Conservation (phyloP, 257 asterid species). For the Apocynum venetum region DNA sequence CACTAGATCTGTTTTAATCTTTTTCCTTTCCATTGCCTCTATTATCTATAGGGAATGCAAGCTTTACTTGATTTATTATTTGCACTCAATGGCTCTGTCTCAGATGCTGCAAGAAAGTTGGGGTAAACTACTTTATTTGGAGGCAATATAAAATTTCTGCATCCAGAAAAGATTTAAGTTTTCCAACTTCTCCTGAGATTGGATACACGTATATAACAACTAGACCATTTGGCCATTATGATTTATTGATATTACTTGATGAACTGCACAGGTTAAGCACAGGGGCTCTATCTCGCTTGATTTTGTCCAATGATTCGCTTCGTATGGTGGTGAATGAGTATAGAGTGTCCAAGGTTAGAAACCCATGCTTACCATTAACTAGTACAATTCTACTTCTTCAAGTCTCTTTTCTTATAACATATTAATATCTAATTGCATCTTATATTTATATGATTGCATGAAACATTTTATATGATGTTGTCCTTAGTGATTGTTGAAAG, state of each 20-base stretch:
- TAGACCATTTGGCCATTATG: background rate
- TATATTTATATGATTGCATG: background rate
- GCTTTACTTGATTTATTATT: slow-evolving; percentile 81
- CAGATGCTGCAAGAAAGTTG: slow-evolving; percentile 81
- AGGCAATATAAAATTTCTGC: background rate
- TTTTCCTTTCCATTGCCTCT: slow-evolving; percentile 1
- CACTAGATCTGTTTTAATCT: background rate
- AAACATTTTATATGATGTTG: background rate
- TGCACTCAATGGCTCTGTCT: slow-evolving; percentile 80
- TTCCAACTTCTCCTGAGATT: background rate
- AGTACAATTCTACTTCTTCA: background rate
- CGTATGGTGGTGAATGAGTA: slow-evolving; percentile 80
- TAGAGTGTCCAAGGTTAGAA: slow-evolving; percentile 65
- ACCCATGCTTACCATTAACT: background rate
- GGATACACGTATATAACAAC: too few relatives aligned
- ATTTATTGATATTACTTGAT: slow-evolving; percentile 3
- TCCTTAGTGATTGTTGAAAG: background rate
- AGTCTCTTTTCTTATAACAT: background rate
- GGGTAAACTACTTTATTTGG: slow-evolving; percentile 45
- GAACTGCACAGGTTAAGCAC: slow-evolving; percentile 67
- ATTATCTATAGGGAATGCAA: slow-evolving; percentile 80
- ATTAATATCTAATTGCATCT: background rate
- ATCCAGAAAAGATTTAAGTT: background rate
- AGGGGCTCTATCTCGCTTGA: slow-evolving; percentile 84
- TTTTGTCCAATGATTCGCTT: slow-evolving; percentile 85